phyloP scores from a whole-genome alignment of 2,329 filamentous ascomycete genomes.

The Rhynchosporium agropyri region DNA sequence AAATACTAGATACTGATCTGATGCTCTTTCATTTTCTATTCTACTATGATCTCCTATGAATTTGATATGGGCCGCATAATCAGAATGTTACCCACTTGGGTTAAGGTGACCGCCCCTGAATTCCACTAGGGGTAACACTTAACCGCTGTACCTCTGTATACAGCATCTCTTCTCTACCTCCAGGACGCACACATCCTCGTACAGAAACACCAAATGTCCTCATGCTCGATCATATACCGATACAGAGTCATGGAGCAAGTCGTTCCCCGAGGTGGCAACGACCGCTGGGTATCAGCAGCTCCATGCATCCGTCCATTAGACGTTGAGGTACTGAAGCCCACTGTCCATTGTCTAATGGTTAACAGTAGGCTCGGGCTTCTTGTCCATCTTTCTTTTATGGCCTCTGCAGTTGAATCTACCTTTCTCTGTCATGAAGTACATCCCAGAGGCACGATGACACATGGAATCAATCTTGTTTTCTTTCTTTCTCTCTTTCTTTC shows the following conservation, averaged over 20 bases:
- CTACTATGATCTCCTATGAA: no score
- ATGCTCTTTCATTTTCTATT: no score
- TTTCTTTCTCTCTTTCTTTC: background rate
- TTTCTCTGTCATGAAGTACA: background rate
- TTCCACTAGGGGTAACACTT: no score
- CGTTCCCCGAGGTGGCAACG: background rate
- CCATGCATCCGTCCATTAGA: background rate
- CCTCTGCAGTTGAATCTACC: background rate
- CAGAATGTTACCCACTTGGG: no score
- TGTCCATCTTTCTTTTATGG: background rate
- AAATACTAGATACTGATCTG: slow-evolving; percentile 6
- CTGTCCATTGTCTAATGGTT: background rate
- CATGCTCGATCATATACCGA: background rate
- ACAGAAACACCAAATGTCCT: background rate
- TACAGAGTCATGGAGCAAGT: background rate
- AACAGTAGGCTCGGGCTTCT: background rate
- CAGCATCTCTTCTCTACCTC: no score
- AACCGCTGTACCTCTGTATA: no score
- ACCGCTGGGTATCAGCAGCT: slow-evolving; percentile 4
- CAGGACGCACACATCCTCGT: background rate
- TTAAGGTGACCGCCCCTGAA: no score
- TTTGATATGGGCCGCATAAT: no score
- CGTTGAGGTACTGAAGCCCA: background rate
- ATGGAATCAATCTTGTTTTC: no score
- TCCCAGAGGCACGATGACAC: background rate